Evolutionary conservation across 2,329 filamentous ascomycete genomes (phyloP).

Genomic region (Ceratocystis albifundus): DNA sequence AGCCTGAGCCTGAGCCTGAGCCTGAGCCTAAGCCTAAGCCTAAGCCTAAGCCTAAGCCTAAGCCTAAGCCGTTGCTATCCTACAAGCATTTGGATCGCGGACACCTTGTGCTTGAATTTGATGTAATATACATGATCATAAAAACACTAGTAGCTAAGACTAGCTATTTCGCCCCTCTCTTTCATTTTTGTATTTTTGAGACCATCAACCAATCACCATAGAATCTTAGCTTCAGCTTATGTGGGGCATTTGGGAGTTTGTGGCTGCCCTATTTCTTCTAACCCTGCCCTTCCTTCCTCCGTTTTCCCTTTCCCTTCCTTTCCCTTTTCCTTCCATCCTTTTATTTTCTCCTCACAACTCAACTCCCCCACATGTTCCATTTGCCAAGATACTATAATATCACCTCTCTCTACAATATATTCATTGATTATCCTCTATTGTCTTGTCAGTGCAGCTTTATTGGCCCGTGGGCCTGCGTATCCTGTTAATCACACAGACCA

Average conservation of each 20-base stretch:
- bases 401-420: not conserved
- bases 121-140: not conserved
- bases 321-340: constrained; percentile 31
- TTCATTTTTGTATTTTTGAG: not conserved
- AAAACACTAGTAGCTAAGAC: not conserved
- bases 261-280: not conserved
- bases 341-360: not conserved
- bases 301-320: not conserved
- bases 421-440: not conserved
- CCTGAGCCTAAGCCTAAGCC: no score
- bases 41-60: no score
- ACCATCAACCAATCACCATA: not conserved
- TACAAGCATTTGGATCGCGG: no score
- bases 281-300: not conserved
- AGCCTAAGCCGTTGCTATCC: not conserved
- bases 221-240: not conserved
- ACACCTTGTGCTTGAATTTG: no score
- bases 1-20: not conserved
- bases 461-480: not conserved
- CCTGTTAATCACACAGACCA: not conserved
- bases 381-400: not conserved
- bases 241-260: not conserved
- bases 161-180: not conserved
- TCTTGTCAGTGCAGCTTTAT: not conserved
- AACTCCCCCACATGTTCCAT: not conserved